phyloP scores from a whole-genome alignment of 352 stramenopile species.

The Pythium chondricola region DNA sequence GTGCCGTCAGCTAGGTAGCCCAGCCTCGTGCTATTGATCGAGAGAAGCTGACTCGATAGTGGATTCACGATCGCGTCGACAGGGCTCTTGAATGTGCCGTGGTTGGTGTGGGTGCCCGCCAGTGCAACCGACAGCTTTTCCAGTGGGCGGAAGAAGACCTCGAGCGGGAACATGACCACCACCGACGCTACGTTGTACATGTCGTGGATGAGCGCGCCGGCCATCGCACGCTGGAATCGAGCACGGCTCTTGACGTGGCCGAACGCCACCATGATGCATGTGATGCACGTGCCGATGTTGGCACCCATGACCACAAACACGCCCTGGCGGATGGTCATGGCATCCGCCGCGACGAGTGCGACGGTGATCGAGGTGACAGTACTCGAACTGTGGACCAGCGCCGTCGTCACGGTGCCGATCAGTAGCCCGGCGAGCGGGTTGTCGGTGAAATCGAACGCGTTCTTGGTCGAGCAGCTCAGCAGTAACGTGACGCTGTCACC shows the following conservation, averaged over 20 bases:
- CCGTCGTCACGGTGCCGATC: slow-evolving; percentile 69
- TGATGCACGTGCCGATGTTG: slow-evolving; percentile 88
- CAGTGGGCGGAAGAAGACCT: slow-evolving; percentile 54
- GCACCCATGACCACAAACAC: slow-evolving; percentile 92
- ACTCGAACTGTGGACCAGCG: slow-evolving; percentile 65
- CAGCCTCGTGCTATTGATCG: slow-evolving; percentile 34
- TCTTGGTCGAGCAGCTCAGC: slow-evolving; percentile 55
- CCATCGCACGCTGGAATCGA: slow-evolving; percentile 64
- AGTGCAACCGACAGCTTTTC: slow-evolving; percentile 46
- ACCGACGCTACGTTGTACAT: slow-evolving; percentile 90
- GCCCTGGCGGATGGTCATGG: slow-evolving; percentile 70
- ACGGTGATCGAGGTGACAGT: slow-evolving; percentile 82
- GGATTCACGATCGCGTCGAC: slow-evolving; percentile 41
- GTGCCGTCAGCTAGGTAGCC: slow-evolving; percentile 29
- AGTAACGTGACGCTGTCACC: slow-evolving; percentile 66
- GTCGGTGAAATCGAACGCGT: slow-evolving; percentile 61
- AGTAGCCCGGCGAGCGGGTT: slow-evolving; percentile 75
- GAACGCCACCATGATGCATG: slow-evolving; percentile 89
- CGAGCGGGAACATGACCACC: slow-evolving; percentile 64
- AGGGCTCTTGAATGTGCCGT: slow-evolving; percentile 34
- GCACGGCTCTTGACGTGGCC: slow-evolving; percentile 70
- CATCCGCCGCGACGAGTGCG: slow-evolving; percentile 49
- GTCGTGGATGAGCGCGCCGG: slow-evolving; percentile 46
- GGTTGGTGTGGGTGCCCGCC: slow-evolving; percentile 25
- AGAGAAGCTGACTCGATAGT: slow-evolving; percentile 24